phyloP scores from a whole-genome alignment of 495 filamentous ascomycete species.

The Neurospora sp. region DNA sequence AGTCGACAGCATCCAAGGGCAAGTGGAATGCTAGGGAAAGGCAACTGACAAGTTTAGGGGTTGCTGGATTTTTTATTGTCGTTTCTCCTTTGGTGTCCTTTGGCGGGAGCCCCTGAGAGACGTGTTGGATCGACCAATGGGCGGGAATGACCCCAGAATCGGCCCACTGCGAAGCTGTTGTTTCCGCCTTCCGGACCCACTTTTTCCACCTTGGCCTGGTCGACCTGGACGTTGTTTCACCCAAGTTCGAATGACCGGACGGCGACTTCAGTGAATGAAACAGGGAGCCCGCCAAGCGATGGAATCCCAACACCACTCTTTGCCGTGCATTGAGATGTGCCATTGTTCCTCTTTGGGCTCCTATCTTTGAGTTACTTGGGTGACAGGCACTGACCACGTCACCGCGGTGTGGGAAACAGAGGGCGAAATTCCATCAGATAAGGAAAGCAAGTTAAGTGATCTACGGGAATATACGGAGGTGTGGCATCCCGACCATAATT shows the following conservation, averaged over 20 bases:
- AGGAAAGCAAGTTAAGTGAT: neutral
- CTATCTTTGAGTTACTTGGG: neutral
- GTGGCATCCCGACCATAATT: neutral
- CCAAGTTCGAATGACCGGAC: neutral
- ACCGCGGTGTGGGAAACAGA: neutral
- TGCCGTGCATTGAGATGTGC: neutral
- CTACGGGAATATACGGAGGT: neutral
- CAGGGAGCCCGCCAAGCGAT: neutral
- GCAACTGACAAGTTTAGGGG: slow-evolving; percentile 6
- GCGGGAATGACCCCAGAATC: slow-evolving; percentile 18
- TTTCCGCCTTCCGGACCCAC: slow-evolving; percentile 21
- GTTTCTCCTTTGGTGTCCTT: neutral
- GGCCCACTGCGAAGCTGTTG: slow-evolving; percentile 14
- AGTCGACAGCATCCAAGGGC: neutral
- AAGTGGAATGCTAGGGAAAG: neutral
- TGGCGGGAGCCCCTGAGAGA: slow-evolving; percentile 3
- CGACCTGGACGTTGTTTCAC: neutral
- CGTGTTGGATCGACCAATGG: slow-evolving; percentile 2
- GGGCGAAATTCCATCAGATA: neutral
- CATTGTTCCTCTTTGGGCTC: neutral
- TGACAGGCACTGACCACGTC: neutral
- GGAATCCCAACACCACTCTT: neutral
- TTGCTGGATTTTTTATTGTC: slow-evolving; percentile 17
- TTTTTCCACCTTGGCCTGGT: neutral
- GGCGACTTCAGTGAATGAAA: neutral